Percentiles rank a stretch among this genome's conserved stretches.
Conservation (phyloP, 164 flowering plant genomes). For the Brasenia schreberi region DNA sequence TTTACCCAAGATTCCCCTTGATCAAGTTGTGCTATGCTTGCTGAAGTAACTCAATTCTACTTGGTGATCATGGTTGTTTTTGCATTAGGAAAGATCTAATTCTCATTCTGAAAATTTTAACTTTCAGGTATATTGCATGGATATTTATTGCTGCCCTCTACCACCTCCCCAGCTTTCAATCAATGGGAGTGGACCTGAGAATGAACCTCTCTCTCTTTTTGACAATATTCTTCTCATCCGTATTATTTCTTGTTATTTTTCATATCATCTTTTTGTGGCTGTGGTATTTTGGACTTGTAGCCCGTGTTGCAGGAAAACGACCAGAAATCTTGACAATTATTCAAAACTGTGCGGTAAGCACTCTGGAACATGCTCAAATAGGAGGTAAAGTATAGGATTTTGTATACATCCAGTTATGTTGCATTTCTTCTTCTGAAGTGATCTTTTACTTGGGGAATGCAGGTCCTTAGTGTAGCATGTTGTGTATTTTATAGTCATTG, state of each 20-base stretch:
- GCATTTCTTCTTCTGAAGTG: neutral
- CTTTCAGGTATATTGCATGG: conserved; percentile 88
- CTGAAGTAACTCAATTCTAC: neutral
- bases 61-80: neutral
- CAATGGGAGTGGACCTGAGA: conserved; percentile 99
- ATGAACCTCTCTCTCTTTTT: conserved; percentile 93
- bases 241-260: conserved; percentile 76
- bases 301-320: conserved; percentile 90
- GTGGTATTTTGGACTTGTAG: conserved; percentile 96
- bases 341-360: conserved; percentile 95
- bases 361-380: neutral
- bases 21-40: neutral
- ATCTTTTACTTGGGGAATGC: conserved; percentile 7
- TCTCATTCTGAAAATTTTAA: neutral
- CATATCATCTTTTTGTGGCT: conserved; percentile 83
- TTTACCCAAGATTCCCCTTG: neutral
- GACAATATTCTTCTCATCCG: conserved; percentile 71
- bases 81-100: neutral
- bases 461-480: conserved; percentile 97
- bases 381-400: neutral
- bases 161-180: conserved; percentile 98
- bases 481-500: conserved; percentile 98
- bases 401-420: neutral
- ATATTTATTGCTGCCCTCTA: conserved; percentile 84
- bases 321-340: conserved; percentile 78